Evolutionary conservation across 306 rosid species (phyloP), one percentile per base, ranked within the genome.

Genomic region (Lagenaria siceraria): DNA sequence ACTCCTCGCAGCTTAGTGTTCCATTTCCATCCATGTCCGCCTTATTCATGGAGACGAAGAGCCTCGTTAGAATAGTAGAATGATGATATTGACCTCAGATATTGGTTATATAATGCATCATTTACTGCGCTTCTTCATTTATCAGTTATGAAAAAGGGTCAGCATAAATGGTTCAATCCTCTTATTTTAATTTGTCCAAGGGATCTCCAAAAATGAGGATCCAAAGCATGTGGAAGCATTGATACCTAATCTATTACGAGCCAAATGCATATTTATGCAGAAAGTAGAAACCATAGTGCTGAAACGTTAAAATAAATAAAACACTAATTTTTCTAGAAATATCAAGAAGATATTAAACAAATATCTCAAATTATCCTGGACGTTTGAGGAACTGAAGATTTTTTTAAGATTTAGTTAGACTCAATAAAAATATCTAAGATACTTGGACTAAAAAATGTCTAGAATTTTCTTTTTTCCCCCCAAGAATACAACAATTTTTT

Each of bases 1-100:
- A 95, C 82, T 95, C 98, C 18, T 90, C 97, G 12, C 94, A 89
- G 38, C 78, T 83, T 18, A 94, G 81, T 69, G 89, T 81, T 78
- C 98, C 98, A 10, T 76, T 95, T 88, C 97, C 98, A 81, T 95
- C 97, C 31, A 49, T 36, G 74, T 95, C 97, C 81, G 97, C 98
- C 98, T 94, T 87, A 74, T 77, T 0, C 46, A 58, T 54, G 52
- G 63, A 60, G 17, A 64, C 22, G 7, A 24, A 15, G 36, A 27
- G 5, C 1, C 21, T 35, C 43, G 15, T 52, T 13, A 70, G 75
- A 70, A 24, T 13, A 8, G 6, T 17, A 10, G 49, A 74, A 29
- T 74, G n/a, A 24, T 42, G n/a, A 74, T 31, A 29, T 11, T 27
- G 48, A 27, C 5, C 19, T 27, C 59, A 74, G 52, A 24, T 4